phyloP scores from a whole-genome alignment of 441 rosid genomes.

The Corymbia calophylla region DNA sequence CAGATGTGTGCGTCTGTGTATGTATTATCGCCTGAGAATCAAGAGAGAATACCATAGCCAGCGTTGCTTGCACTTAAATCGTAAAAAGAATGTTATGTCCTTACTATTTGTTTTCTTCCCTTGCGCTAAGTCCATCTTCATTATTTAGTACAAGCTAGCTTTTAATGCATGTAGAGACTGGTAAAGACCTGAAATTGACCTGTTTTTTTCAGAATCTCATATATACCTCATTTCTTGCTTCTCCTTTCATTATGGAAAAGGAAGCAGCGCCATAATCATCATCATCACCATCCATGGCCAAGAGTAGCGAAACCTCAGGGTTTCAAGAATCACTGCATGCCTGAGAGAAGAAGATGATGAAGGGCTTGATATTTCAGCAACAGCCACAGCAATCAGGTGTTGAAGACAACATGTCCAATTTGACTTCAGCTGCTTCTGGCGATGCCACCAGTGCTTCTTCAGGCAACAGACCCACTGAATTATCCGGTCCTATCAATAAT shows the following conservation, averaged over 20 bases:
- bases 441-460: conserved; percentile 83
- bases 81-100: neutral
- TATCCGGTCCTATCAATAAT: conserved; percentile 15
- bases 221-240: neutral
- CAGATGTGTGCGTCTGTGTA: neutral
- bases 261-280: neutral
- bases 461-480: conserved; percentile 37
- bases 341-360: conserved; percentile 27
- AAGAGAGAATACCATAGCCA: neutral
- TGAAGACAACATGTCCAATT: conserved; percentile 79
- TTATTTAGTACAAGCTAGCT: neutral
- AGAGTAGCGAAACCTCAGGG: neutral
- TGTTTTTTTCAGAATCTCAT: neutral
- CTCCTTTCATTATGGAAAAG: neutral
- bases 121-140: neutral
- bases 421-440: conserved; percentile 76
- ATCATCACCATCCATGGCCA: neutral
- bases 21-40: neutral
- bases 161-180: neutral
- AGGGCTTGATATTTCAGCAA: conserved; percentile 45
- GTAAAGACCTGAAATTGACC: neutral
- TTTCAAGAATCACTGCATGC: conserved; percentile 10
- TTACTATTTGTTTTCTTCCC: neutral
- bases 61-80: neutral
- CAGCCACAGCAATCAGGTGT: conserved; percentile 22